These are phyloP conservation scores for Sugiyamaella novakii DNA, from an alignment of 1,139 yeast genomes.

Conservation along the genomic window DNA sequence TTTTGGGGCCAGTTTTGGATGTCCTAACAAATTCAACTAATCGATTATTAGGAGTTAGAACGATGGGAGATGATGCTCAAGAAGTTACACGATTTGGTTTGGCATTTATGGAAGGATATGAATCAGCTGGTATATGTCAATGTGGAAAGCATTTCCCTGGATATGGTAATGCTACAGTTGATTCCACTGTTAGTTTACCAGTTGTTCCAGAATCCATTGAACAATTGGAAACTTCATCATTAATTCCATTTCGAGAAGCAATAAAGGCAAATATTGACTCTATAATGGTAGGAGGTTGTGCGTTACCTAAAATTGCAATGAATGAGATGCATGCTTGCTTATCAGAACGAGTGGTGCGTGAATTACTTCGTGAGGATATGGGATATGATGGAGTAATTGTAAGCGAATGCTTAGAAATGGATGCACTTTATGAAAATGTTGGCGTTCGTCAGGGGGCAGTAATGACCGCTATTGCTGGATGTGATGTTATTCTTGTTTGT, in stretches of 20 bases:
- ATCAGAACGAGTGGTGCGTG: slow-evolving; percentile 59
- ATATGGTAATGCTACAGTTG: slow-evolving; percentile 63
- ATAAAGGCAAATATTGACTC: slow-evolving; percentile 54
- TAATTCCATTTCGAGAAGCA: slow-evolving; percentile 56
- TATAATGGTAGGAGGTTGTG: slow-evolving; percentile 66
- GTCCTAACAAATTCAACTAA: slow-evolving; percentile 61
- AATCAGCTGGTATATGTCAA: slow-evolving; percentile 58
- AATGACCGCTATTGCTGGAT: slow-evolving; percentile 63
- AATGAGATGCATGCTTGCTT: slow-evolving; percentile 67
- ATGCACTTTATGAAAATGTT: slow-evolving; percentile 61
- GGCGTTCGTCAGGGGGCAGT: slow-evolving; percentile 71
- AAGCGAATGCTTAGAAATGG: slow-evolving; percentile 68
- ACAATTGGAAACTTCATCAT: slow-evolving; percentile 55
- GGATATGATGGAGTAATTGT: slow-evolving; percentile 63
- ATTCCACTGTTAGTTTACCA: slow-evolving; percentile 59
- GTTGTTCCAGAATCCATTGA: slow-evolving; percentile 60
- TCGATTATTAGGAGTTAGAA: slow-evolving; percentile 62
- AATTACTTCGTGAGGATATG: slow-evolving; percentile 54
- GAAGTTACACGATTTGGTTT: slow-evolving; percentile 59
- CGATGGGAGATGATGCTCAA: slow-evolving; percentile 63
- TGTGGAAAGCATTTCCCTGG: slow-evolving; percentile 73
- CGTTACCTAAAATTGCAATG: slow-evolving; percentile 63
- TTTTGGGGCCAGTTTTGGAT: slow-evolving; percentile 66
- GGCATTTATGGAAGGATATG: slow-evolving; percentile 58
- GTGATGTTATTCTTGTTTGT: slow-evolving; percentile 67